Conservation (phyloP, 2,329 filamentous ascomycete genomes). For the Pezicula radicicola region DNA sequence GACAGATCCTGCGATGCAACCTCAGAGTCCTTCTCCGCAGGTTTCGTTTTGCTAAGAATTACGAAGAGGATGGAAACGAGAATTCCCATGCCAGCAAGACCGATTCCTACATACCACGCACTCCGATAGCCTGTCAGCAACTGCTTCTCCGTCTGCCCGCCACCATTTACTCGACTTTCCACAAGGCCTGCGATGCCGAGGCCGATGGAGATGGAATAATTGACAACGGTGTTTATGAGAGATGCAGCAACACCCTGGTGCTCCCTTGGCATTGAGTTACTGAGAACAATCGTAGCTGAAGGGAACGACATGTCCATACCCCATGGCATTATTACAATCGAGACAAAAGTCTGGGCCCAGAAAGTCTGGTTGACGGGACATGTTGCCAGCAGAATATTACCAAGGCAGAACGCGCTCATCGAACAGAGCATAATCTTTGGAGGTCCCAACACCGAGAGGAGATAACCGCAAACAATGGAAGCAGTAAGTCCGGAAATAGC, state of each 20-base stretch:
- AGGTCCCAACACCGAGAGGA: constrained; percentile 22
- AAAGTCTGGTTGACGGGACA: constrained; percentile 39
- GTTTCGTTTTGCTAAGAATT: constrained; percentile 3
- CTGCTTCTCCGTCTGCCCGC: constrained; percentile 6
- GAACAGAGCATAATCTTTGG: constrained; percentile 28
- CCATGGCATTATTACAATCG: constrained; percentile 49
- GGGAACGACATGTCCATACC: constrained; percentile 58
- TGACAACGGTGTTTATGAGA: constrained; percentile 42
- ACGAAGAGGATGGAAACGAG: constrained; percentile 31
- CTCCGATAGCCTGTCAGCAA: constrained; percentile 33
- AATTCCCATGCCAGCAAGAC: constrained; percentile 30
- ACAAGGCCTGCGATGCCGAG: constrained; percentile 42
- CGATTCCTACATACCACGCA: constrained; percentile 40
- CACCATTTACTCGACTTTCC: constrained; percentile 22
- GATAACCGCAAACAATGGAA: constrained; percentile 23
- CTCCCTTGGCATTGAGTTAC: constrained; percentile 43
- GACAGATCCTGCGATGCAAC: too few relatives aligned
- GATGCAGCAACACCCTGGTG: constrained; percentile 50
- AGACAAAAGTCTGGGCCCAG: constrained; percentile 62
- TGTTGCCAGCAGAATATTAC: constrained; percentile 16
- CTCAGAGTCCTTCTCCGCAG: constrained; percentile 2
- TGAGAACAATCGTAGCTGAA: constrained; percentile 49
- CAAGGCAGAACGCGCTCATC: constrained; percentile 27
- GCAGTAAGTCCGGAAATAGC: constrained; percentile 21
- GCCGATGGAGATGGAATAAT: constrained; percentile 40